Conservation (phyloP, 106 monocot genomes). For the Narthecium ossifragum region DNA sequence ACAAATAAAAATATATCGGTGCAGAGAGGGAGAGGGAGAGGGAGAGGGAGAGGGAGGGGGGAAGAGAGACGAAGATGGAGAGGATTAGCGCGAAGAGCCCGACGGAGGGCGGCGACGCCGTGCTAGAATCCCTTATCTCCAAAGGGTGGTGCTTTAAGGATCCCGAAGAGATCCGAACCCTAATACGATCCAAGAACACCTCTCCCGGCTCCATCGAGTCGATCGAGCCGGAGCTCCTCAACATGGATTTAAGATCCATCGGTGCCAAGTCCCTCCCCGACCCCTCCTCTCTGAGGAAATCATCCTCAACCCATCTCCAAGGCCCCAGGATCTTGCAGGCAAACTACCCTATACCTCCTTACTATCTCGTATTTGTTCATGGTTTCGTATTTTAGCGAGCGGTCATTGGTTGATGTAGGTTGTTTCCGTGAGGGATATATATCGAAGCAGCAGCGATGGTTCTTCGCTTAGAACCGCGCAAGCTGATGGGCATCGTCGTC, state of each 20-base stretch:
- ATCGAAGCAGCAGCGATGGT: constrained; percentile 63
- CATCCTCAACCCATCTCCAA: constrained; percentile 29
- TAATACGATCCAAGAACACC: constrained; percentile 14
- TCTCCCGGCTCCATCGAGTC: not conserved
- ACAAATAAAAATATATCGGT: too few relatives aligned
- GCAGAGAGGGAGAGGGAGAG: too few relatives aligned
- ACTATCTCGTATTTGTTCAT: not conserved
- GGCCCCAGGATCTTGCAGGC: constrained; percentile 81
- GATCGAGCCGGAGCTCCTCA: constrained; percentile 60
- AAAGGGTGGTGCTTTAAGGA: constrained; percentile 75
- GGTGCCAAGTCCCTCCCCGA: constrained; percentile 76
- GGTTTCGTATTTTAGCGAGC: not conserved
- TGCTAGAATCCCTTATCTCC: constrained; percentile 44
- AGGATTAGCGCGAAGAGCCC: too few relatives aligned
- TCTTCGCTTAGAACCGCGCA: constrained; percentile 35
- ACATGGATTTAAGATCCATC: constrained; percentile 70
- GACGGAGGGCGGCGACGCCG: too few relatives aligned
- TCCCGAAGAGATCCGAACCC: constrained; percentile 20
- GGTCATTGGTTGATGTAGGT: constrained; percentile 28
- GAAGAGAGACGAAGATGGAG: too few relatives aligned
- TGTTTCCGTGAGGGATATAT: constrained; percentile 67
- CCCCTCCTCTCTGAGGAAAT: constrained; percentile 38
- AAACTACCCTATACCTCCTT: not conserved
- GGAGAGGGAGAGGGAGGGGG: too few relatives aligned
- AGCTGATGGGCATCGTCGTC: constrained; percentile 39